phyloP scores from a whole-genome alignment of 768 basidiomycete species.

The Phaeotremella skinneri region DNA sequence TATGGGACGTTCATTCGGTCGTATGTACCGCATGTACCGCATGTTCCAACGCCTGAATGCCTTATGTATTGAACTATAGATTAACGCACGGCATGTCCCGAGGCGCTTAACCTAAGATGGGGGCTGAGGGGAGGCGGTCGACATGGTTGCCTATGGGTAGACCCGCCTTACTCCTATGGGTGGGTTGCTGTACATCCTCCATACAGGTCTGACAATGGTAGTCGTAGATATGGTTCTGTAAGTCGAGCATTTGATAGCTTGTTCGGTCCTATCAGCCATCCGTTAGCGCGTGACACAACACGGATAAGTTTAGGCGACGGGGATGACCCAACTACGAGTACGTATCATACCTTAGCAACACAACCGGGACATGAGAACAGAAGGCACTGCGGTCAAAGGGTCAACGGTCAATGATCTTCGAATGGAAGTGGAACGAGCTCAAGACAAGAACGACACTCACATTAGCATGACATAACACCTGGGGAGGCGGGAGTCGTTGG shows the following conservation, averaged over 20 bases:
- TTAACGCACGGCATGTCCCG: no score
- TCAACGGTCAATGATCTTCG: no score
- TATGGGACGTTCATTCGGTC: no score
- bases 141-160: no score
- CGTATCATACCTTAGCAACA: constrained; percentile 15
- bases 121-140: no score
- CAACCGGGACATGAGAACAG: constrained; percentile 32
- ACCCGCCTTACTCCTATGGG: no score
- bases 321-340: not conserved
- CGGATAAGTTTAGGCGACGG: no score
- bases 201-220: constrained; percentile 31
- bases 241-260: constrained; percentile 25
- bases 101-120: no score
- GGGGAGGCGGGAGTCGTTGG: constrained; percentile 6
- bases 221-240: constrained; percentile 35
- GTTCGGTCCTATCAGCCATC: constrained; percentile 11
- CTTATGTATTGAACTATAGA: no score
- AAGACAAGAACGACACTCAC: constrained; percentile 12
- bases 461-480: constrained; percentile 21
- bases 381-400: constrained; percentile 14
- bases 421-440: not conserved
- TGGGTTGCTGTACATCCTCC: constrained; percentile 16
- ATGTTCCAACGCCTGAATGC: no score
- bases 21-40: no score
- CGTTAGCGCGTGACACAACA: no score